phyloP scores from a whole-genome alignment of 495 filamentous ascomycete species.

The Penicillium macrosclerotiorum region DNA sequence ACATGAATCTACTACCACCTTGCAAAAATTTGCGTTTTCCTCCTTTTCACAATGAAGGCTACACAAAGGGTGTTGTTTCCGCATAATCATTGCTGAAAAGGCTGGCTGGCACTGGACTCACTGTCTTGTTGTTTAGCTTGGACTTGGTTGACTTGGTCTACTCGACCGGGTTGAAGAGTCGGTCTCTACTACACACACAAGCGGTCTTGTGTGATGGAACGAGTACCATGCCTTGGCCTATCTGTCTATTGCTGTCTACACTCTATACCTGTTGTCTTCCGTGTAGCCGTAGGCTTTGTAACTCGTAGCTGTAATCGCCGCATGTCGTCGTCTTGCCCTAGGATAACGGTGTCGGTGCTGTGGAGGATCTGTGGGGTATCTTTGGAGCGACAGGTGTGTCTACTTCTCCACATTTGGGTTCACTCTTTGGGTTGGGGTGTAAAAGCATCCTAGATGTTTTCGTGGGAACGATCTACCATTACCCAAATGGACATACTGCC shows the following conservation, averaged over 20 bases:
- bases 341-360: too few species aligned
- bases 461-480: too few species aligned
- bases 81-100: conserved; percentile 52
- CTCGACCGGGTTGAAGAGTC: conserved; percentile 25
- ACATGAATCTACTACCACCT: conserved; percentile 41
- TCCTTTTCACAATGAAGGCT: conserved; percentile 52
- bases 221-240: conserved; percentile 24
- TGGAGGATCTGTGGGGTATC: too few species aligned
- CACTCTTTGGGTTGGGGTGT: too few species aligned
- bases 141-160: conserved; percentile 24
- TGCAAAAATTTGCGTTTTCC: conserved; percentile 33
- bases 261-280: conserved; percentile 21
- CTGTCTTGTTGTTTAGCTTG: conserved; percentile 10
- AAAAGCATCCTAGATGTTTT: too few species aligned
- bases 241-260: conserved; percentile 30
- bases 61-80: conserved; percentile 48
- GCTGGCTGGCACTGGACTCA: conserved; percentile 19
- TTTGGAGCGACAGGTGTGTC: too few species aligned
- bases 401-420: too few species aligned
- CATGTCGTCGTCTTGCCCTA: background rate
- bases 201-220: background rate
- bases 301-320: conserved; percentile 1
- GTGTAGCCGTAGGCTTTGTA: conserved; percentile 22
- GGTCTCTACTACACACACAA: conserved; percentile 14
- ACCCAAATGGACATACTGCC: too few species aligned